These are phyloP conservation scores for Aspergillus sp. DNA, from an alignment of 2,329 filamentous ascomycete species.

Conservation along the genomic window DNA sequence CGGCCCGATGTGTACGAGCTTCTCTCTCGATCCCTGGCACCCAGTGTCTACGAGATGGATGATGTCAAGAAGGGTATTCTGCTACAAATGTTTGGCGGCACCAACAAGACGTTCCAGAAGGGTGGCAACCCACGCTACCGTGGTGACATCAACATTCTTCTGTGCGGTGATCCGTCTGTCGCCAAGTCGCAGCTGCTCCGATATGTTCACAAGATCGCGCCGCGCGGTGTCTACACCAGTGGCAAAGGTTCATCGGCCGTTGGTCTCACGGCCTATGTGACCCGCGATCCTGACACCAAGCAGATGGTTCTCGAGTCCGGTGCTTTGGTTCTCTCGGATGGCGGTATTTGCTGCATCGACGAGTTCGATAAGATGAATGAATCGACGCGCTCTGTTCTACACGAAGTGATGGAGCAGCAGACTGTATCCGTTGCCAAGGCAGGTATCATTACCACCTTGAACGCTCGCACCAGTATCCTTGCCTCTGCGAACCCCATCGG, in stretches of 20 bases:
- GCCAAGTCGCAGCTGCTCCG: constrained; percentile 92
- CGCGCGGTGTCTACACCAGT: constrained; percentile 77
- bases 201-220: constrained; percentile 97
- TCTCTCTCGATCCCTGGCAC: constrained; percentile 83
- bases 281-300: constrained; percentile 70
- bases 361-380: constrained; percentile 82
- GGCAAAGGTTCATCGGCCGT: constrained; percentile 76
- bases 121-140: constrained; percentile 93
- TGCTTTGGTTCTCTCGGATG: constrained; percentile 71
- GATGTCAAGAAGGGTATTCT: constrained; percentile 99
- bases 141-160: constrained; percentile 94
- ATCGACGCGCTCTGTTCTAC: constrained; percentile 69
- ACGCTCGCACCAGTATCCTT: constrained; percentile 91
- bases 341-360: constrained; percentile 76
- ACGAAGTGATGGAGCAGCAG: constrained; percentile 82
- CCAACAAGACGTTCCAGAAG: constrained; percentile 97
- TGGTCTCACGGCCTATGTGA: constrained; percentile 75
- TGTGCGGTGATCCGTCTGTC: constrained; percentile 96
- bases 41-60: constrained; percentile 96
- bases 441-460: constrained; percentile 82
- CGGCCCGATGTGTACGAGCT: constrained; percentile 91
- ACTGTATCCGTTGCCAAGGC: constrained; percentile 77
- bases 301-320: constrained; percentile 75
- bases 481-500: constrained; percentile 98
- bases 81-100: constrained; percentile 93